Percentiles rank a stretch among this genome's conserved stretches.
These are phyloP conservation scores for Crithidia expoeki DNA, from an alignment of 208 protist species.

Conservation along the genomic window DNA sequence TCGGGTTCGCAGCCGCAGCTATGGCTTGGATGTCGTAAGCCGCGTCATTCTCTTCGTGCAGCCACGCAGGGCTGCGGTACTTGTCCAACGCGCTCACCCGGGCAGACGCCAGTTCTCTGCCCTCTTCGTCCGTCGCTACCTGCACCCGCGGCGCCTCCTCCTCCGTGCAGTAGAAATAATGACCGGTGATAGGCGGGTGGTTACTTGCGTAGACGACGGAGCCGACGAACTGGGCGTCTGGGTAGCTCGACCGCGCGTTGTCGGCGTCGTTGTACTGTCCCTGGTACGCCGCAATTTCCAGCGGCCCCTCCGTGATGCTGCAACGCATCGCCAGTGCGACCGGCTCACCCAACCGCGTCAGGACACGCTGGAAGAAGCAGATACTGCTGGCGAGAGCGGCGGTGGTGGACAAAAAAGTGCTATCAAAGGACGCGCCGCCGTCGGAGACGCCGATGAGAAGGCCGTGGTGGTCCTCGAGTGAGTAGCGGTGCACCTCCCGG, in stretches of 20 bases:
- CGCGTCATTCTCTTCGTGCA: constrained; percentile 29
- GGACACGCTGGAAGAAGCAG: constrained; percentile 82
- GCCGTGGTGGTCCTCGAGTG: constrained; percentile 82
- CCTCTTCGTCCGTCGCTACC: background rate
- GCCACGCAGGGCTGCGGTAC: constrained; percentile 35
- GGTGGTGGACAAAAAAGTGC: constrained; percentile 73
- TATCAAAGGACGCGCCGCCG: constrained; percentile 77
- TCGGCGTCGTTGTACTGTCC: constrained; percentile 86
- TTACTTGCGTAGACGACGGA: constrained; percentile 70
- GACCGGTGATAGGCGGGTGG: constrained; percentile 60
- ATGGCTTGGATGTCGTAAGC: constrained; percentile 23
- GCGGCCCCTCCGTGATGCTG: constrained; percentile 67
- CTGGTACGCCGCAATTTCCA: constrained; percentile 80
- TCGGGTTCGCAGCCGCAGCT: background rate
- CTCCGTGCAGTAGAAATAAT: constrained; percentile 34
- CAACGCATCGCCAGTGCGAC: constrained; percentile 59
- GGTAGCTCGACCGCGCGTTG: constrained; percentile 80
- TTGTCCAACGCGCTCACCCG: constrained; percentile 22
- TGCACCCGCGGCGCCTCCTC: constrained; percentile 26
- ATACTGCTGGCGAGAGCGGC: constrained; percentile 78
- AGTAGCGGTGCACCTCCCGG: constrained; percentile 86
- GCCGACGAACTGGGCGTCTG: constrained; percentile 73
- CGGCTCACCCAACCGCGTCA: constrained; percentile 68
- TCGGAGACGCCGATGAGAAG: constrained; percentile 66
- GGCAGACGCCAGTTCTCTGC: background rate